Percentiles rank a stretch among this genome's conserved stretches.
phyloP scores from a whole-genome alignment of 192 early-diverging fungal genomes.

The Fimicolochytrium jonesii region DNA sequence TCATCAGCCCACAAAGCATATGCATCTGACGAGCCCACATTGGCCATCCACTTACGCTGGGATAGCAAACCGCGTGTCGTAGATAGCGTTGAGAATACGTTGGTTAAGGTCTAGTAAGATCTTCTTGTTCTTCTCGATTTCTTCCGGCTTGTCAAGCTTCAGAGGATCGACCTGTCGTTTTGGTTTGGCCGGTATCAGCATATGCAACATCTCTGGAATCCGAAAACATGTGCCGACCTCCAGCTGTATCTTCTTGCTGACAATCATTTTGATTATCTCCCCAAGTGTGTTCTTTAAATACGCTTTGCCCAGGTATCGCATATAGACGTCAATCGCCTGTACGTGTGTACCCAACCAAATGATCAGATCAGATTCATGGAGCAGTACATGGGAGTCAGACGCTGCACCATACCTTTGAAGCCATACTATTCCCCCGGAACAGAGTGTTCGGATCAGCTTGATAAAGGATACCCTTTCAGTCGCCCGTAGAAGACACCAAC shows the following conservation, averaged over 20 bases:
- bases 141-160: constrained; percentile 15
- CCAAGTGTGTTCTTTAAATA: constrained; percentile 17
- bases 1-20: not conserved
- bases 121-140: constrained; percentile 1
- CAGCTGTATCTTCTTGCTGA: constrained; percentile 7
- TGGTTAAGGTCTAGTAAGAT: constrained; percentile 3
- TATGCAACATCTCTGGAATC: not conserved
- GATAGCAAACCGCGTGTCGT: constrained; percentile 13
- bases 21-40: not conserved
- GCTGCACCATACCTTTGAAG: constrained; percentile 32
- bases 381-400: not conserved
- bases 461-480: not conserved
- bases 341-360: no score
- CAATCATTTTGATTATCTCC: constrained; percentile 20
- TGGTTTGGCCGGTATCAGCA: not conserved
- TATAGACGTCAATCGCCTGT: constrained; percentile 25
- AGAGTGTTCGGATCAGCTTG: constrained; percentile 13
- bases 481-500: not conserved
- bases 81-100: constrained; percentile 19
- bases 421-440: constrained; percentile 27
- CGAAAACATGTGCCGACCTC: constrained; percentile 7
- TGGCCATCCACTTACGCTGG: constrained; percentile 11
- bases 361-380: no score
- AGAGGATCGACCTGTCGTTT: constrained; percentile 18
- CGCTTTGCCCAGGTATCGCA: constrained; percentile 19